Percentiles rank a stretch among this genome's conserved stretches.
Evolutionary conservation across 108 stramenopile species (phyloP).

Genomic region (Cylindrotheca closterium): DNA sequence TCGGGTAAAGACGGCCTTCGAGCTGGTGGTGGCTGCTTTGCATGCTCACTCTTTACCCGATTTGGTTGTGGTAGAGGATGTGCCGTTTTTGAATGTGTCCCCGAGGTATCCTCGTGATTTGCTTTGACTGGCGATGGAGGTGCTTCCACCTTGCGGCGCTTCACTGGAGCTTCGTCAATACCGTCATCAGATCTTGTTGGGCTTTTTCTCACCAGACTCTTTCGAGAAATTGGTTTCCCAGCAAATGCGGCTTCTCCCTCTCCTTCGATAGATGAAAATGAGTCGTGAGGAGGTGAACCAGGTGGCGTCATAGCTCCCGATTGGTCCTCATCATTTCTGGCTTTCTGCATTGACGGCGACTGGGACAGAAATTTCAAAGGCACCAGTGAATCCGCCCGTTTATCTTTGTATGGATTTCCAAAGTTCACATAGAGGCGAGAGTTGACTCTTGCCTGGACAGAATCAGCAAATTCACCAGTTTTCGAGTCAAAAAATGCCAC

Average conservation of each 20-base stretch:
- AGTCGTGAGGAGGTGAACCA: slow-evolving; percentile 76
- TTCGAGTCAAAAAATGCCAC: slow-evolving; percentile 62
- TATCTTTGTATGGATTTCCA: slow-evolving; percentile 80
- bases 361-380: slow-evolving; percentile 59
- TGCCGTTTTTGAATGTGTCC: slow-evolving; percentile 2
- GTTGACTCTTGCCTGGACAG: slow-evolving; percentile 54
- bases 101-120: background rate
- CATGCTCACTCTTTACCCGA: background rate
- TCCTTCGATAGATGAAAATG: slow-evolving; percentile 60
- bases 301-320: slow-evolving; percentile 48
- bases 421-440: slow-evolving; percentile 70
- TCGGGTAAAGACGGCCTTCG: background rate
- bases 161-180: slow-evolving; percentile 6
- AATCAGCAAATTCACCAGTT: slow-evolving; percentile 76
- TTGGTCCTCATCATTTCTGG: background rate
- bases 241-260: slow-evolving; percentile 79
- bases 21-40: background rate
- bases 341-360: slow-evolving; percentile 45
- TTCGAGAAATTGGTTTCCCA: slow-evolving; percentile 40
- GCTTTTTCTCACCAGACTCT: slow-evolving; percentile 15
- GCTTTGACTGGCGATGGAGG: background rate
- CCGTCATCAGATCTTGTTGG: slow-evolving; percentile 21
- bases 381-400: slow-evolving; percentile 65
- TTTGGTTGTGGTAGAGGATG: background rate
- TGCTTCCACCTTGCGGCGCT: slow-evolving; percentile 20